Evolutionary conservation across 306 rosid genomes (phyloP).

Genomic region (Spatholobus suberectus): DNA sequence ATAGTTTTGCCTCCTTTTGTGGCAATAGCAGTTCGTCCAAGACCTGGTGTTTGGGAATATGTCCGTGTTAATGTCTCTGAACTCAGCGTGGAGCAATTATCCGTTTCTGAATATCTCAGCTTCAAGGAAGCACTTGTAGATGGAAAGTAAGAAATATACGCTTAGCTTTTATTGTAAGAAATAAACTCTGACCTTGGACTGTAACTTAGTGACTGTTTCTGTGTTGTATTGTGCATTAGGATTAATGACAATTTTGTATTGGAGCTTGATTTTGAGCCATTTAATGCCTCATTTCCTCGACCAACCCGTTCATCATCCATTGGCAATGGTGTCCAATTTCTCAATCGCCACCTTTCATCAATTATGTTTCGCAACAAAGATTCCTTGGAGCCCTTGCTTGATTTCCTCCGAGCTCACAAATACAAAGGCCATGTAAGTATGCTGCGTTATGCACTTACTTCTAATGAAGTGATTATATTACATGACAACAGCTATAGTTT

Average conservation of each 20-base stretch:
- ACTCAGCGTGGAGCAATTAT: conserved; percentile 86
- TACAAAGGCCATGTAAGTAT: conserved; percentile 79
- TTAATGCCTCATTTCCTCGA: conserved; percentile 87
- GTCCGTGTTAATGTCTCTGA: conserved; percentile 84
- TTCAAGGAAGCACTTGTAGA: conserved; percentile 90
- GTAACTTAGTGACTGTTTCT: not conserved
- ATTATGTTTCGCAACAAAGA: conserved; percentile 84
- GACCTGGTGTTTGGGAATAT: conserved; percentile 93
- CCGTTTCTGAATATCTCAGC: conserved; percentile 80
- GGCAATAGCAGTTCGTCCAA: conserved; percentile 89
- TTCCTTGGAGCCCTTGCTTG: conserved; percentile 79
- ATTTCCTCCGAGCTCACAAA: conserved; percentile 85
- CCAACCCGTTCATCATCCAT: conserved; percentile 88
- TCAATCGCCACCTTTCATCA: conserved; percentile 95
- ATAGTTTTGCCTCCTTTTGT: conserved; percentile 89
- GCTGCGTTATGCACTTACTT: conserved; percentile 18
- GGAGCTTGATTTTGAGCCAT: conserved; percentile 96
- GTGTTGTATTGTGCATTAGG: conserved; percentile 44
- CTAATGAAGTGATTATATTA: conserved; percentile 3
- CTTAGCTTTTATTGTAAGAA: conserved; percentile 14
- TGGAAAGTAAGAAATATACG: conserved; percentile 57
- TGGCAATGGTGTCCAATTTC: conserved; percentile 98
- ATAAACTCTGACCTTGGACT: conserved; percentile 24
- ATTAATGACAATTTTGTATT: conserved; percentile 51
- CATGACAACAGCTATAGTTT: not conserved